Evolutionary conservation across 768 basidiomycete species (phyloP).

Genomic region (Serendipita sp.): DNA sequence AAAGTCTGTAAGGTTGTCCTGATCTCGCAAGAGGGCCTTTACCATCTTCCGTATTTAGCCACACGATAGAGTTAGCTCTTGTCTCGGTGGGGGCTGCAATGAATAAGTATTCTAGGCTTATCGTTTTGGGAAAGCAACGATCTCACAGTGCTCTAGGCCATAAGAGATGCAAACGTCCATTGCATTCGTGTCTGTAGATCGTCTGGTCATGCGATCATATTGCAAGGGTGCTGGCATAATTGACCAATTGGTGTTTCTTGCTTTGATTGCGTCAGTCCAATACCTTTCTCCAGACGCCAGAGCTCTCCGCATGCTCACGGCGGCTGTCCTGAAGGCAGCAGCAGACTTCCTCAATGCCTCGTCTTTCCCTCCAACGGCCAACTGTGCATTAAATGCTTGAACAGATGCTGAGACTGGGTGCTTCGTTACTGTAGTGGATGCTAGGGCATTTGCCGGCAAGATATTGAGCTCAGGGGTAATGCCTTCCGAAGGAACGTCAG

Average conservation of each 20-base stretch:
- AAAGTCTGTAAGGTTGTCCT: slow-evolving; percentile 44
- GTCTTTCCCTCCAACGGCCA: slow-evolving; percentile 66
- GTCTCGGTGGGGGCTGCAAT: neutral
- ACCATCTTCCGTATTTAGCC: slow-evolving; percentile 35
- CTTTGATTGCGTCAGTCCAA: slow-evolving; percentile 65
- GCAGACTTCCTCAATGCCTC: slow-evolving; percentile 62
- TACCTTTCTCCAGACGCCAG: slow-evolving; percentile 51
- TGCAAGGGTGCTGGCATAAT: slow-evolving; percentile 67
- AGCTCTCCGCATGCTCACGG: slow-evolving; percentile 49
- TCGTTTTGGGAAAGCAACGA: slow-evolving; percentile 9
- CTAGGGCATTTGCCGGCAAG: slow-evolving; percentile 25
- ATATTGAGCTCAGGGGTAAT: slow-evolving; percentile 15
- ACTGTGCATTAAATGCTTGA: slow-evolving; percentile 53
- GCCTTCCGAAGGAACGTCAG: slow-evolving; percentile 15
- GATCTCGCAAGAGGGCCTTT: slow-evolving; percentile 29
- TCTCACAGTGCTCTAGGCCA: slow-evolving; percentile 66
- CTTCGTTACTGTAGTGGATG: slow-evolving; percentile 50
- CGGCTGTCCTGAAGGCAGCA: slow-evolving; percentile 50
- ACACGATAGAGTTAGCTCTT: slow-evolving; percentile 37
- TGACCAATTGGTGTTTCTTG: slow-evolving; percentile 59
- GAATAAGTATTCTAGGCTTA: neutral
- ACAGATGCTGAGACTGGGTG: slow-evolving; percentile 47
- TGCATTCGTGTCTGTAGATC: slow-evolving; percentile 48
- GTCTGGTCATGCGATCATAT: slow-evolving; percentile 7
- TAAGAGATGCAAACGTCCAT: slow-evolving; percentile 71